Base-by-base conservation (phyloP, 2,329 filamentous ascomycete species). In the Myriosclerotinia scirpicola region DNA sequence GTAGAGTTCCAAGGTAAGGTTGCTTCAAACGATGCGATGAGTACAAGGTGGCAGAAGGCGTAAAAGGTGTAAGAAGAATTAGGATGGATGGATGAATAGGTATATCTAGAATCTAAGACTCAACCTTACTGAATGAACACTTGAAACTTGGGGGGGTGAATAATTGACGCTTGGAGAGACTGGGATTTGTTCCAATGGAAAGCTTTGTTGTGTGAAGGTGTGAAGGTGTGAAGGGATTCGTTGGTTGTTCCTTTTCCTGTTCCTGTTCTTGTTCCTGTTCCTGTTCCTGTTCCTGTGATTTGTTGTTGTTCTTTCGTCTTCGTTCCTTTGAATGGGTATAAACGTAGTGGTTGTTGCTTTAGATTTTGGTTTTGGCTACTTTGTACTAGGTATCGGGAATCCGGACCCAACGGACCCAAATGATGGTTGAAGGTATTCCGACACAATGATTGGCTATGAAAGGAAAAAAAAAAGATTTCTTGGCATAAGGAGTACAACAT, bases 321-420 rank as follows among this genome's bases (percentile, higher is more conserved):
- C n/a, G 44, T 50, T 61, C 44, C 34, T 50, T 61, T 61, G 42
- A 46, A 59, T 59, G 44, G 58, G n/a, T 8, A 7, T 20, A 9
- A n/a, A n/a, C n/a, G n/a, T n/a, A n/a, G 56, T 34, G 3, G 44
- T 61, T 38, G 5, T 26, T 42, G 11, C 36, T 30, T 46, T 46
- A 44, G 58, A 38, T 60, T 38, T 50, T 50, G 56, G n/a, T 48
- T 48, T 40, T 40, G 54, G 54, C 54, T 58, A n/a, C n/a, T n/a
- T n/a, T n/a, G n/a, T n/a, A n/a, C n/a, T n/a, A n/a, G n/a, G n/a
- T n/a, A 60, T 60, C 56, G 42, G 56, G 30, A 50, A 38, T 44
- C 42, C 20, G 56, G 44, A n/a, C 34, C 26, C 44, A 38, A 60
- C 36, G 46, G 20, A 6, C 7, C 7, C 11, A 12, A 12, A 40